These are phyloP conservation scores for Annulohypoxylon nitens DNA, from an alignment of 495 filamentous ascomycete species.

Conservation along the genomic window DNA sequence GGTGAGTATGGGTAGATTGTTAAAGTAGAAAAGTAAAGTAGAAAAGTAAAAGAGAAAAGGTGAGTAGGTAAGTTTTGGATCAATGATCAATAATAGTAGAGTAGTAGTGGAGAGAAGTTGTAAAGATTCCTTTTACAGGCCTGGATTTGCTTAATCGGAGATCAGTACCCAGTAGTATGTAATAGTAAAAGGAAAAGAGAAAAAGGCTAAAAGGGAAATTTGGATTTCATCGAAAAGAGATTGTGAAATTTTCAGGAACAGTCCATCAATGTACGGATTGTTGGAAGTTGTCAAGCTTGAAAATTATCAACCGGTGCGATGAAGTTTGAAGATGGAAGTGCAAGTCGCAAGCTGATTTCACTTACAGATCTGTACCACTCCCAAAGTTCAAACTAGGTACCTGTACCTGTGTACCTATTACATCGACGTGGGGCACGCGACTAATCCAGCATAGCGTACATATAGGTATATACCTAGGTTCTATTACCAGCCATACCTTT, in stretches of 20 bases:
- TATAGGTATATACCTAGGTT: too few species aligned
- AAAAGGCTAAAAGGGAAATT: neutral
- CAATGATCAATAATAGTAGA: neutral
- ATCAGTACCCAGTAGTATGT: neutral
- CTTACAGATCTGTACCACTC: slow-evolving; percentile 5
- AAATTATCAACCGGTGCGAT: slow-evolving; percentile 8
- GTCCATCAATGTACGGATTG: neutral
- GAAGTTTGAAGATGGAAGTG: slow-evolving; percentile 4
- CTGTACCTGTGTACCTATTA: neutral
- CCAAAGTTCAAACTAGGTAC: neutral
- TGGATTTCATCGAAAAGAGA: neutral
- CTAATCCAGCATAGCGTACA: too few species aligned
- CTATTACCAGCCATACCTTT: too few species aligned
- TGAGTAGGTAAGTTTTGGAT: neutral
- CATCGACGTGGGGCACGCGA: too few species aligned
- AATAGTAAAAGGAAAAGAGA: neutral
- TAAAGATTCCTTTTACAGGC: neutral
- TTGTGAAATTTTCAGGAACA: neutral
- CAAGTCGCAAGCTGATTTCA: slow-evolving; percentile 32
- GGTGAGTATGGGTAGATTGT: neutral
- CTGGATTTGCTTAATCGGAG: neutral
- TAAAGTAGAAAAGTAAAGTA: neutral
- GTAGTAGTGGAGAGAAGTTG: neutral
- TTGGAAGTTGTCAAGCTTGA: slow-evolving; percentile 5
- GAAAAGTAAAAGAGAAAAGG: neutral